Evolutionary conservation across 2,329 filamentous ascomycete species (phyloP).

Genomic region (Ceratocystis albifundus): DNA sequence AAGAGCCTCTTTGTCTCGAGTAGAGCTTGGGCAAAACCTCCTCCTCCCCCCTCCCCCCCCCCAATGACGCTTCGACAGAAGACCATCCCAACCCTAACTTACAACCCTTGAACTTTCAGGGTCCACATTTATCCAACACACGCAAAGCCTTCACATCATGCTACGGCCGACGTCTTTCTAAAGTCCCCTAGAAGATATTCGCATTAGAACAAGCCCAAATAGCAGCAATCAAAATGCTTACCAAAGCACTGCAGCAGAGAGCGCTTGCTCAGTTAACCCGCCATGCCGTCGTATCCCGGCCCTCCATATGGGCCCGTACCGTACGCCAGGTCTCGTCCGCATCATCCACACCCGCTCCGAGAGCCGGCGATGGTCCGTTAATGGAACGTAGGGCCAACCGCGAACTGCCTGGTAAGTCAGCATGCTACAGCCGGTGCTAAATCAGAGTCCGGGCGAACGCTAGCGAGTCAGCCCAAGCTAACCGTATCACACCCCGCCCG

Average conservation of each 20-base stretch:
- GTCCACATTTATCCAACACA: neutral
- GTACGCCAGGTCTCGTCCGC: constrained; percentile 33
- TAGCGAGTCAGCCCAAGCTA: constrained; percentile 13
- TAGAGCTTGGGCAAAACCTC: too few relatives aligned
- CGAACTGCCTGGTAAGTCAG: constrained; percentile 47
- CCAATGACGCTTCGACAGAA: neutral
- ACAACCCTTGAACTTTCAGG: neutral
- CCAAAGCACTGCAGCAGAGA: constrained; percentile 21
- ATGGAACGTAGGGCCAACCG: constrained; percentile 55
- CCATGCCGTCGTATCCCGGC: neutral
- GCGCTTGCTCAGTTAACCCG: neutral
- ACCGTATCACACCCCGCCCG: neutral
- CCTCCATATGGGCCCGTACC: constrained; percentile 5
- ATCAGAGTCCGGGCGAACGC: too few relatives aligned
- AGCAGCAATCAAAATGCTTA: constrained; percentile 11
- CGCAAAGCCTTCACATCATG: constrained; percentile 1
- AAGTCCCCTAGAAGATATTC: neutral
- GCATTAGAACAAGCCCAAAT: neutral
- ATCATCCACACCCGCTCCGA: constrained; percentile 44
- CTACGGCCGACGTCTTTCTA: neutral
- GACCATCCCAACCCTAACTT: neutral
- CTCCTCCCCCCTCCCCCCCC: too few relatives aligned
- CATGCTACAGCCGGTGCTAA: neutral
- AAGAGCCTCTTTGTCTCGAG: too few relatives aligned
- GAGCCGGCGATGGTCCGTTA: constrained; percentile 49